Base-by-base conservation (phyloP, 129 eudicot species). In the Centrapalus pauciflorus region DNA sequence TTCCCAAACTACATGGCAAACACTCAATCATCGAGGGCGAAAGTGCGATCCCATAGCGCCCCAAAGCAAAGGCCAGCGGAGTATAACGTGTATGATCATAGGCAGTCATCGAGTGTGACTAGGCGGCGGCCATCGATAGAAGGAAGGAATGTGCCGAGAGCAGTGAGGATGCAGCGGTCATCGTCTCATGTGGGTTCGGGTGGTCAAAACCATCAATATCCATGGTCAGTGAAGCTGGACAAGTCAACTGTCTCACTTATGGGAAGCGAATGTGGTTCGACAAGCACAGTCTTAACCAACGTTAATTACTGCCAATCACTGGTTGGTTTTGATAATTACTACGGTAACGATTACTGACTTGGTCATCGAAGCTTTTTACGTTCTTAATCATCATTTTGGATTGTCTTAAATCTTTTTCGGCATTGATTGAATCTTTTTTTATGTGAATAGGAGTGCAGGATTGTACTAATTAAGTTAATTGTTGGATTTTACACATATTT, bases 1-100 rank as follows among this genome's bases (percentile, higher is more conserved):
- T 88, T 83, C 60, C 98, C 98, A 4, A 85, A 66, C 41, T 92
- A 92, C 43, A 92, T 92, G 98, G 95, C 98, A 17, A 92, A 92
- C 58, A 92, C 98, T 1, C 49, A 92, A 62, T 92, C 98, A 9
- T 92, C 98, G 0, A 73, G 76, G 79, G 98, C 98, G 3, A 92
- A 92, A 75, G 91, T 62, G 2, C 70, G 98, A 61, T 92, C 98
- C 32, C 96, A 88, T 16, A 88, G 98, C 13, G 92, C 95, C 0
- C 98, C 98, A 0, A 92, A 85, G 68, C 98, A 88, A 66, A 77
- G 96, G 14, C 88, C 90, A 0, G 82, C 63, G 0, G 89, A 83
- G 26, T 45, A 19, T 26, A 4, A 10, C 16, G 74, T 70, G 0
- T 70, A 72, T 14, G 94, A 85, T n/a, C n/a, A n/a, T 70, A 50